These are phyloP conservation scores for Leccinum barrowsii DNA, from an alignment of 768 basidiomycete species.

Conservation along the genomic window DNA sequence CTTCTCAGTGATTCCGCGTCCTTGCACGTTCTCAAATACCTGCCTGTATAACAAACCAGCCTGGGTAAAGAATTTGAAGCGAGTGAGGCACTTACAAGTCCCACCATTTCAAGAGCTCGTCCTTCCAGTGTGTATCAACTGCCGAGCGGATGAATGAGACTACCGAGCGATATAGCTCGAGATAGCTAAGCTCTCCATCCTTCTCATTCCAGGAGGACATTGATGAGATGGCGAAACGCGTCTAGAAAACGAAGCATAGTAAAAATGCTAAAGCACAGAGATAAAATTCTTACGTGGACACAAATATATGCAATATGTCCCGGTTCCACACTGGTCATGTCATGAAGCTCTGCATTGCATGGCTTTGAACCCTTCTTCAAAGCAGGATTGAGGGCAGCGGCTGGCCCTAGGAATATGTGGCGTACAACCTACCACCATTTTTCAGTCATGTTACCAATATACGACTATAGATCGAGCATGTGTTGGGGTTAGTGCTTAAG, in stretches of 20 bases:
- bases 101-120: not conserved
- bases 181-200: not conserved
- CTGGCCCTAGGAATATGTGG: too few relatives aligned
- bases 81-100: too few relatives aligned
- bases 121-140: not conserved
- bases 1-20: not conserved
- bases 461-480: slow-evolving; percentile 58
- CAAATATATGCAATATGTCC: too few relatives aligned
- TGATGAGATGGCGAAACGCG: not conserved
- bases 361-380: too few relatives aligned
- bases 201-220: not conserved
- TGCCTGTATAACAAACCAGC: not conserved
- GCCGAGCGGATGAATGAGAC: not conserved
- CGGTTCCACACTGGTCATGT: too few relatives aligned
- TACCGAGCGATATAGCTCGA: not conserved
- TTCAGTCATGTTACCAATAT: too few relatives aligned
- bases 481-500: slow-evolving; percentile 35
- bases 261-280: not conserved
- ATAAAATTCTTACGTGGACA: too few relatives aligned
- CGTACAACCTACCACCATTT: too few relatives aligned
- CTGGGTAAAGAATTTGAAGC: too few relatives aligned
- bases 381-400: too few relatives aligned
- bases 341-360: too few relatives aligned
- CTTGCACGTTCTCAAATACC: not conserved
- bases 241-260: not conserved